Evolutionary conservation across 108 stramenopile genomes (phyloP).

Genomic region (Ochromonas danica): DNA sequence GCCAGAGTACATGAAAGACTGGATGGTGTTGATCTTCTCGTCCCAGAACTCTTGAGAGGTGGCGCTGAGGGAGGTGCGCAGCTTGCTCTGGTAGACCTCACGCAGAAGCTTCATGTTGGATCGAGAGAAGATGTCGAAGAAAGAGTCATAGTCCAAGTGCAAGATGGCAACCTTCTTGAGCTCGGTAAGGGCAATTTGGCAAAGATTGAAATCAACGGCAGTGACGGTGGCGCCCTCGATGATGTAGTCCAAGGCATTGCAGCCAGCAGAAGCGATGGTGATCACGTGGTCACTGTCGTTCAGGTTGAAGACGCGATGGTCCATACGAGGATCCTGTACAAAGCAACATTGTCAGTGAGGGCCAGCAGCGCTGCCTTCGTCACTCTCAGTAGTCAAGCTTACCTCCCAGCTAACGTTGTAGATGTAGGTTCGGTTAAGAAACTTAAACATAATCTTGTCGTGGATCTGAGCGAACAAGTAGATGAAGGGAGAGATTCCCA

Average conservation of each 20-base stretch:
- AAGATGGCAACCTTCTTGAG: slow-evolving; percentile 43
- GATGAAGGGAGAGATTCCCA: slow-evolving; percentile 24
- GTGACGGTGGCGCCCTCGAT: slow-evolving; percentile 52
- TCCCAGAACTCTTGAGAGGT: slow-evolving; percentile 49
- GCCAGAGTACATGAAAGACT: slow-evolving; percentile 50
- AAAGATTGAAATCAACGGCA: slow-evolving; percentile 53
- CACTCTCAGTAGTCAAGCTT: too few relatives aligned
- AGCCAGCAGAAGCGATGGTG: slow-evolving; percentile 54
- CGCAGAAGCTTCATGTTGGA: slow-evolving; percentile 35
- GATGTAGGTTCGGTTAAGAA: slow-evolving; percentile 45
- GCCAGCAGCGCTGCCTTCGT: too few relatives aligned
- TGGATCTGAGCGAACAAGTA: slow-evolving; percentile 34
- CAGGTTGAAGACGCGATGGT: slow-evolving; percentile 39
- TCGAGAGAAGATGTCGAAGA: slow-evolving; percentile 48
- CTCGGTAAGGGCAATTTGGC: slow-evolving; percentile 53
- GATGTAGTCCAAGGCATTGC: slow-evolving; percentile 54
- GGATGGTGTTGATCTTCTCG: not conserved
- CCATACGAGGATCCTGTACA: slow-evolving; percentile 46
- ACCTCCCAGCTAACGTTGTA: slow-evolving; percentile 56
- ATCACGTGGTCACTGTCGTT: slow-evolving; percentile 48
- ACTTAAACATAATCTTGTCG: slow-evolving; percentile 43
- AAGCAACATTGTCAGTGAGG: too few relatives aligned
- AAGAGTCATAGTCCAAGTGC: slow-evolving; percentile 36
- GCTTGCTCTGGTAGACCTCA: slow-evolving; percentile 33
- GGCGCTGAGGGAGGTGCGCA: slow-evolving; percentile 34